Conservation (phyloP, 164 flowering plant genomes). For the Platanus orientalis region DNA sequence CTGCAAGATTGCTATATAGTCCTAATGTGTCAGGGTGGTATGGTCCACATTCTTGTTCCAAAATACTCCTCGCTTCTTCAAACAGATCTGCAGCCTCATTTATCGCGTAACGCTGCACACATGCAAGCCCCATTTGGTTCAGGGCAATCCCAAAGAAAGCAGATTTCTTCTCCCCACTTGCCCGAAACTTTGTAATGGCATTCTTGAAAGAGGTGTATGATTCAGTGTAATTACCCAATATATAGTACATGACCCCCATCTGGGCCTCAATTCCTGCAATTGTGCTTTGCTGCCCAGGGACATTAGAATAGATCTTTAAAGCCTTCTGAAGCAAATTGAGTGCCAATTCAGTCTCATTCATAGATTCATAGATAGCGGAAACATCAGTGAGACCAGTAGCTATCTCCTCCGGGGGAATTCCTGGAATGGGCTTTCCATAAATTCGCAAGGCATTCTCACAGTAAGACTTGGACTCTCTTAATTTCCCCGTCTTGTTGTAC, state of each 20-base stretch:
- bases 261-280: constrained; percentile 93
- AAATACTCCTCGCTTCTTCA: constrained; percentile 75
- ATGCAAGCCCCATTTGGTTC: constrained; percentile 94
- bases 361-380: constrained; percentile 85
- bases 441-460: constrained; percentile 91
- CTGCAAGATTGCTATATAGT: constrained; percentile 95
- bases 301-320: constrained; percentile 53
- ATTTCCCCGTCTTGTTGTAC: constrained; percentile 70
- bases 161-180: constrained; percentile 82
- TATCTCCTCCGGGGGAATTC: constrained; percentile 76
- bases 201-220: constrained; percentile 63
- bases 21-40: constrained; percentile 94
- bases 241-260: constrained; percentile 88
- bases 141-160: constrained; percentile 89
- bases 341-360: constrained; percentile 84
- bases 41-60: constrained; percentile 86
- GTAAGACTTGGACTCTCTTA: constrained; percentile 73
- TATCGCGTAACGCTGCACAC: constrained; percentile 73
- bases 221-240: constrained; percentile 68
- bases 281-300: constrained; percentile 89
- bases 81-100: constrained; percentile 81
- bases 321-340: constrained; percentile 77
- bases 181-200: constrained; percentile 69
- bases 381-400: constrained; percentile 85
- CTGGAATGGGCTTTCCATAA: constrained; percentile 65